Evolutionary conservation across 108 stramenopile genomes (phyloP), one percentile per base, ranked within the genome.

Genomic region (Nitzschia sp.): DNA sequence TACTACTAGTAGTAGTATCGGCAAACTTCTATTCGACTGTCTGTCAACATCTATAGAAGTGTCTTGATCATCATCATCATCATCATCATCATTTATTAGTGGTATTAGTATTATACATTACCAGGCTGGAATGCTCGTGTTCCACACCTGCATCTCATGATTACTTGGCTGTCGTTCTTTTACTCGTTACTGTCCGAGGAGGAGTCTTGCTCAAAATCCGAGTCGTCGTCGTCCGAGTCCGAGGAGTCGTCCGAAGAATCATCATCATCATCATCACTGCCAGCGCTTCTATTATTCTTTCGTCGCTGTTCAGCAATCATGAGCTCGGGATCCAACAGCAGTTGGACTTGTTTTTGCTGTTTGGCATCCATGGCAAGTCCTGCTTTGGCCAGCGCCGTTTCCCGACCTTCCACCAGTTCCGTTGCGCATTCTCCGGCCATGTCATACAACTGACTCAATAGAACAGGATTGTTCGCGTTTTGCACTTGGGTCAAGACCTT

Each of bases 401-500:
- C 34, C 1, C 36, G 28, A 19, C 28, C 53, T 1, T 54, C 27
- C 1, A 5, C 26, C 1, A 45, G 34, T 55, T 54, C 32, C n/a
- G 17, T 30, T 4, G 33, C 36, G 28, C 25, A 34, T 36, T 44
- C 53, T 27, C 23, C 66, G 17, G 53, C 23, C 27, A 27, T 36
- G 8, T 26, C 26, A 17, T 27, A 28, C 1, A 67, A 28, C 1
- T 55, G 3, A 32, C 29, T 27, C 1, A 28, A 8, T 1, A 65
- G 23, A 21, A 9, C n/a, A 15, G 6, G 1, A 1, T 38, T 67
- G 53, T 5, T 4, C 9, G 21, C 16, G 5, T 54, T 38, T 55
- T 27, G 22, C 23, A 67, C 36, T 26, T 55, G n/a, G 1, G 55
- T 25, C 34, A 67, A 23, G 31, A 67, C 54, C 23, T 55, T 67